Percentiles rank a stretch among this genome's conserved stretches.
phyloP scores from a whole-genome alignment of 352 stramenopile species.

The Bremia lactucae region DNA sequence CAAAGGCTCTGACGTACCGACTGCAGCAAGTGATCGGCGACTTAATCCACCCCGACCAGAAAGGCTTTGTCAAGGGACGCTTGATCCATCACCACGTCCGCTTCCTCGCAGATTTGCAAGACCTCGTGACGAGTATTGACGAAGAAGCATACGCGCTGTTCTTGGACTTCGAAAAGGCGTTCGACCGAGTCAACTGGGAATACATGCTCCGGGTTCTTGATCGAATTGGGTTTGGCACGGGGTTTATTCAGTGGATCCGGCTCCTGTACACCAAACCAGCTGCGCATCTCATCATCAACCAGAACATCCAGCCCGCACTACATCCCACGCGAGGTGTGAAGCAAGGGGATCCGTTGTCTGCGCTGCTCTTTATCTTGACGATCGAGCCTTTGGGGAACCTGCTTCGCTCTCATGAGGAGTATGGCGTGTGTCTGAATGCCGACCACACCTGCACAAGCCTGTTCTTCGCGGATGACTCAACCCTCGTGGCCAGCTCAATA shows the following conservation, averaged over 20 bases:
- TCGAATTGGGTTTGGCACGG: neutral
- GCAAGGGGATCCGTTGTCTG: neutral
- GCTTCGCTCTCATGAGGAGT: neutral
- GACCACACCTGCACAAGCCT: neutral
- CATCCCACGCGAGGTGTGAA: neutral
- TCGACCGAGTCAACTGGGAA: neutral
- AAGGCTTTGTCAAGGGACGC: neutral
- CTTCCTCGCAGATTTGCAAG: neutral
- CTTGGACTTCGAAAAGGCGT: neutral
- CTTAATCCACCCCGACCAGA: neutral
- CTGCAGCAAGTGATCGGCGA: neutral
- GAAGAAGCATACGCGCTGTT: neutral
- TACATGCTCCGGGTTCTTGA: neutral
- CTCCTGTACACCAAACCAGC: neutral
- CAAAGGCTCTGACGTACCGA: neutral
- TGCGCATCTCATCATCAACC: neutral
- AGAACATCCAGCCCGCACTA: neutral
- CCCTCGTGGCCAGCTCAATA: neutral
- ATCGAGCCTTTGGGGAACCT: neutral
- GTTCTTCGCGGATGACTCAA: neutral
- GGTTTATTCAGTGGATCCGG: neutral
- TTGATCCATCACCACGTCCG: neutral
- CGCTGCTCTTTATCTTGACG: neutral
- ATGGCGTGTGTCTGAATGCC: neutral
- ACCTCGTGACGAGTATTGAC: neutral